These are phyloP conservation scores for Zygosaccharomyces pseudobailii DNA, from an alignment of 1,139 yeast genomes.

Conservation along the genomic window DNA sequence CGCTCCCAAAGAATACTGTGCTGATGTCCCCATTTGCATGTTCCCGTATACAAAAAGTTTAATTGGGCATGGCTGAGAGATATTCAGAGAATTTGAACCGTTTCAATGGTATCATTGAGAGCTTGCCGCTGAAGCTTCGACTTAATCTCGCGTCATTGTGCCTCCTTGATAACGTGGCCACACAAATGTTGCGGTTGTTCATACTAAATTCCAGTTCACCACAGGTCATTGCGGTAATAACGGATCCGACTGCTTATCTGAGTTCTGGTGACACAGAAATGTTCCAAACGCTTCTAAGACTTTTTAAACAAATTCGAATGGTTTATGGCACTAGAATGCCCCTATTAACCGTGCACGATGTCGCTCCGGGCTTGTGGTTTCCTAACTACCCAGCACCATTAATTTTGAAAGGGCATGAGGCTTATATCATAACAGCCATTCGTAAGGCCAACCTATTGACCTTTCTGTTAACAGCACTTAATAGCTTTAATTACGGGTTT, in stretches of 20 bases:
- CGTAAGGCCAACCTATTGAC: constrained; percentile 86
- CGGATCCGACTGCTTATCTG: constrained; percentile 18
- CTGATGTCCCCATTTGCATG: neutral
- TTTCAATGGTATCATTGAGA: constrained; percentile 21
- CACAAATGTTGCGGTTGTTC: constrained; percentile 28
- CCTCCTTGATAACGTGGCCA: constrained; percentile 29
- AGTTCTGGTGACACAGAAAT: constrained; percentile 57
- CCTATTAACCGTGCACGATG: constrained; percentile 44
- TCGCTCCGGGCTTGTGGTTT: constrained; percentile 65
- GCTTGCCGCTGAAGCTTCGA: constrained; percentile 26
- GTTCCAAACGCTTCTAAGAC: constrained; percentile 62
- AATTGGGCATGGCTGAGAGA: constrained; percentile 6
- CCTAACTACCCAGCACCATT: constrained; percentile 56
- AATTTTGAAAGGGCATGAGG: constrained; percentile 56
- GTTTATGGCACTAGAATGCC: constrained; percentile 64
- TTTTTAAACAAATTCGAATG: constrained; percentile 68
- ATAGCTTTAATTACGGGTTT: constrained; percentile 82
- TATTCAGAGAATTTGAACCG: constrained; percentile 20
- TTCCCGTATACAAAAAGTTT: neutral
- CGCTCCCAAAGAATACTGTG: neutral
- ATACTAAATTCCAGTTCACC: constrained; percentile 27
- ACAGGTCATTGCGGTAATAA: constrained; percentile 21
- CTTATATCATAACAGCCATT: constrained; percentile 55
- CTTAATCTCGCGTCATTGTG: constrained; percentile 24
- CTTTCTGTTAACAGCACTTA: constrained; percentile 77